phyloP scores from a whole-genome alignment of 1,284 basidiomycete species.

The Golubevia sp. region DNA sequence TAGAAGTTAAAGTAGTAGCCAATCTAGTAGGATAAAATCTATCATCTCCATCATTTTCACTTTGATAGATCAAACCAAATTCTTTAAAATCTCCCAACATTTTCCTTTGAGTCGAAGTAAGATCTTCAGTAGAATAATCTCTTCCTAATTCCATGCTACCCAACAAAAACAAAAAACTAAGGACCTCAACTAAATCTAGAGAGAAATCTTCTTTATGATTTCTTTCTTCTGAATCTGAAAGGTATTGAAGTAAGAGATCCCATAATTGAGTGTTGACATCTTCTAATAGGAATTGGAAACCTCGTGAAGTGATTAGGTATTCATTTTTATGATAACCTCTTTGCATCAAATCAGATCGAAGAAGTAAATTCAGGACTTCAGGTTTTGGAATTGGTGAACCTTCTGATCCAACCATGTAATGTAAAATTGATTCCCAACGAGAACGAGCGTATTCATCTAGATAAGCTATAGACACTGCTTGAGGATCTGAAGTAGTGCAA shows the following conservation, averaged over 20 bases:
- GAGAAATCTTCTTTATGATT: too few species aligned
- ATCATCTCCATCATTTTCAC: conserved; percentile 64
- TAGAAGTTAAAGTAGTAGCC: conserved; percentile 85
- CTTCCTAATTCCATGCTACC: conserved; percentile 49
- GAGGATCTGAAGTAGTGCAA: conserved; percentile 66
- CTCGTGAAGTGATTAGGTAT: conserved; percentile 79
- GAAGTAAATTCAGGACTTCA: conserved; percentile 80
- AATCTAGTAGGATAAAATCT: conserved; percentile 94
- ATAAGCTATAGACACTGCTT: conserved; percentile 68
- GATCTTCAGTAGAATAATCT: conserved; percentile 77
- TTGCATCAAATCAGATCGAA: conserved; percentile 82
- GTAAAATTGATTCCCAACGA: conserved; percentile 95
- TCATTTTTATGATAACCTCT: conserved; percentile 5
- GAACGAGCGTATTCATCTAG: conserved; percentile 85
- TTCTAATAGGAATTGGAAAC: conserved; percentile 95
- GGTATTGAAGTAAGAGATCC: conserved; percentile 89
- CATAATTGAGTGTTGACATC: conserved; percentile 97
- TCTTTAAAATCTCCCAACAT: conserved; percentile 90
- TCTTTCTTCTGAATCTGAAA: conserved; percentile 20
- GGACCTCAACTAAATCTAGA: conserved; percentile 91
- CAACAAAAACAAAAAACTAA: conserved; percentile 80
- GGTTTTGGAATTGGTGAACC: conserved; percentile 73
- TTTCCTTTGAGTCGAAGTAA: conserved; percentile 79
- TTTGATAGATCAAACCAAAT: conserved; percentile 84
- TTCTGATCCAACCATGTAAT: conserved; percentile 97